Conservation (phyloP, 441 rosid genomes). For the Gossypium laxum region DNA sequence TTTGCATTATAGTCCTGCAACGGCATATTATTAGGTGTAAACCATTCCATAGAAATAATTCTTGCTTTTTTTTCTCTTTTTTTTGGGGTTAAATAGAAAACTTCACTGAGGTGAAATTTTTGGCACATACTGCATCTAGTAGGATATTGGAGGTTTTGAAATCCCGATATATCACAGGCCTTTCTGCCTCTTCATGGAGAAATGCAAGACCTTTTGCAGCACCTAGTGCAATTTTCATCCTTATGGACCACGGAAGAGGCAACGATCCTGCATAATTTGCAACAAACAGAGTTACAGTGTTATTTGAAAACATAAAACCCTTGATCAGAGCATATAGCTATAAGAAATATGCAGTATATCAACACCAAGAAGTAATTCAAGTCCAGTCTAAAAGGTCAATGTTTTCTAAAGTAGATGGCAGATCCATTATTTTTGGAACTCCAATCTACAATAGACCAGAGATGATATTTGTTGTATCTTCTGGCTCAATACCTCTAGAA, state of each 20-base stretch:
- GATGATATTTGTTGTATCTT: not conserved
- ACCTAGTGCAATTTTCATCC: slow-evolving; percentile 87
- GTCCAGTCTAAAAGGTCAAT: not conserved
- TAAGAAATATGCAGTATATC: not conserved
- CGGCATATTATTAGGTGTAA: slow-evolving; percentile 17
- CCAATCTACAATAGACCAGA: not conserved
- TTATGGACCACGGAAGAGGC: slow-evolving; percentile 84
- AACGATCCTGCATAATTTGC: slow-evolving; percentile 44
- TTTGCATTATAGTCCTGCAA: slow-evolving; percentile 80
- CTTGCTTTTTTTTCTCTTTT: not conserved
- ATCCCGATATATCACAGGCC: slow-evolving; percentile 87
- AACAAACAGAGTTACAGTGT: not conserved
- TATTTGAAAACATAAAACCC: not conserved
- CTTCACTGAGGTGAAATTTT: not conserved
- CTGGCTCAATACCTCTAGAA: not conserved
- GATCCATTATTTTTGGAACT: slow-evolving; percentile 3
- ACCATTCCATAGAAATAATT: not conserved
- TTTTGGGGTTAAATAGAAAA: not conserved
- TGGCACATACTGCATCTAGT: slow-evolving; percentile 56
- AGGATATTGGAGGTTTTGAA: slow-evolving; percentile 84
- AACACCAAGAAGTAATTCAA: not conserved
- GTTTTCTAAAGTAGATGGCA: not conserved
- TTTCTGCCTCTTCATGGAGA: slow-evolving; percentile 87
- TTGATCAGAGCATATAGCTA: not conserved
- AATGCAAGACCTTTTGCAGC: slow-evolving; percentile 88